Conservation (phyloP, 2,329 filamentous ascomycete genomes). For the Monosporascus sp. region DNA sequence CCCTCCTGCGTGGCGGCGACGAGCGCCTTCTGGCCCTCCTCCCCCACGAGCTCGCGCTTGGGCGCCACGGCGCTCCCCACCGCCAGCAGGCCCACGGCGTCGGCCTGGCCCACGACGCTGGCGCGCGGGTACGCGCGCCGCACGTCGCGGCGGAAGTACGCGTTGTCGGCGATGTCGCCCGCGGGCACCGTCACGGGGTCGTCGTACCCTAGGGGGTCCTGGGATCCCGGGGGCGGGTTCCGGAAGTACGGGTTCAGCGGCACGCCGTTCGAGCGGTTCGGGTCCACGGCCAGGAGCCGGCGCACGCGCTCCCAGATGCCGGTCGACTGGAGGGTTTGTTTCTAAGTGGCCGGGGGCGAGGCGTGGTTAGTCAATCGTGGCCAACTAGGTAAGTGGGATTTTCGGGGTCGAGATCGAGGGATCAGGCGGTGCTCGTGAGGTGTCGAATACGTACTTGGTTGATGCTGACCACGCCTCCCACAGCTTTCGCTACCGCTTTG, state of each 20-base stretch:
- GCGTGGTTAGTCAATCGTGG: conserved; percentile 14
- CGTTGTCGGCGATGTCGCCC: conserved; percentile 82
- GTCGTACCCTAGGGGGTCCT: conserved; percentile 67
- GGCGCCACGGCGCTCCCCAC: conserved; percentile 78
- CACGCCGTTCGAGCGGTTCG: conserved; percentile 83
- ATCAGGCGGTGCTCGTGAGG: neutral
- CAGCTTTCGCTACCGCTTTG: conserved; percentile 53
- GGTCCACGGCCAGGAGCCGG: conserved; percentile 71
- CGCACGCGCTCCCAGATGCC: conserved; percentile 86
- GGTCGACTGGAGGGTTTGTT: conserved; percentile 88
- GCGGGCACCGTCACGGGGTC: conserved; percentile 82
- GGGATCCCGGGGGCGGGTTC: conserved; percentile 71
- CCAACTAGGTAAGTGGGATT: neutral
- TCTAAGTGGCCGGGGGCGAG: conserved; percentile 47
- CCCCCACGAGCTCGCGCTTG: conserved; percentile 76
- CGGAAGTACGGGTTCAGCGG: conserved; percentile 92
- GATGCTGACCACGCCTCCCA: conserved; percentile 49
- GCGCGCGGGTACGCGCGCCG: conserved; percentile 77
- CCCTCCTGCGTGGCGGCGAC: conserved; percentile 72
- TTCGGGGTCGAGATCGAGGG: neutral
- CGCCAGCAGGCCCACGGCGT: conserved; percentile 78
- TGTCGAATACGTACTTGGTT: conserved; percentile 44
- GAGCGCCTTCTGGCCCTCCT: conserved; percentile 62
- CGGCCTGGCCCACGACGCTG: conserved; percentile 74
- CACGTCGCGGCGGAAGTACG: conserved; percentile 92